Percentiles rank a stretch among this genome's conserved stretches.
These are phyloP conservation scores for Ciborinia camelliae DNA, from an alignment of 2,329 filamentous ascomycete species.

Conservation along the genomic window DNA sequence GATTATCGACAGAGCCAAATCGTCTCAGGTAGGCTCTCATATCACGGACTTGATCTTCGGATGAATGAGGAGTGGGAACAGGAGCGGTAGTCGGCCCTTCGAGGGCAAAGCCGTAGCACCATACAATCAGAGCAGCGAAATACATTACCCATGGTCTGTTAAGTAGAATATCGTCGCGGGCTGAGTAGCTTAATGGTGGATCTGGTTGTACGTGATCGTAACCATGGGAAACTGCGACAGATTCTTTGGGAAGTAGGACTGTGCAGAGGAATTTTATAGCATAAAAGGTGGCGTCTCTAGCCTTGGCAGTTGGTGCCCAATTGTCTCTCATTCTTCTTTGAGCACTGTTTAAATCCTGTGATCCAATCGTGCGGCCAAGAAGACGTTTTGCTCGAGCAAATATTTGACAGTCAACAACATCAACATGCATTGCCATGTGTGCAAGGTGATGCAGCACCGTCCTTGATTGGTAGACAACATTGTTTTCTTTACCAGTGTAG, in stretches of 20 bases:
- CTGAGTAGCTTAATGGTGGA: conserved; percentile 61
- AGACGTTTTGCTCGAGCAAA: conserved; percentile 84
- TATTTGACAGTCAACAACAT: conserved; percentile 96
- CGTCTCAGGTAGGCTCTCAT: conserved; percentile 76
- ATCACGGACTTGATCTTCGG: conserved; percentile 65
- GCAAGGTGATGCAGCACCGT: conserved; percentile 90
- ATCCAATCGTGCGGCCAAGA: conserved; percentile 79
- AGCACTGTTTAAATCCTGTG: conserved; percentile 75
- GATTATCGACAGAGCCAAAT: conserved; percentile 68
- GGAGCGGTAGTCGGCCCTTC: conserved; percentile 68
- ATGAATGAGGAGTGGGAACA: conserved; percentile 46
- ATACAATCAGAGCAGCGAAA: conserved; percentile 86
- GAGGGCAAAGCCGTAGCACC: conserved; percentile 89
- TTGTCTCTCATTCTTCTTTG: conserved; percentile 79
- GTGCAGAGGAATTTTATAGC: conserved; percentile 83
- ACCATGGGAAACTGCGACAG: conserved; percentile 36
- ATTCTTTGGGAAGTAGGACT: conserved; percentile 66
- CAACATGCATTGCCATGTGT: conserved; percentile 97
- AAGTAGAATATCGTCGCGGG: conserved; percentile 82
- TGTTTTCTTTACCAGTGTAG: conserved; percentile 57
- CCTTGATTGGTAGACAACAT: conserved; percentile 75
- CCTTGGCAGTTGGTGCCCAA: conserved; percentile 86
- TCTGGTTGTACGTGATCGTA: conserved; percentile 31
- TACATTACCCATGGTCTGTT: conserved; percentile 96
- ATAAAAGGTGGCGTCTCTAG: conserved; percentile 88